These are phyloP conservation scores for Flaveria sonorensis DNA, from an alignment of 129 eudicot genomes.

Conservation along the genomic window DNA sequence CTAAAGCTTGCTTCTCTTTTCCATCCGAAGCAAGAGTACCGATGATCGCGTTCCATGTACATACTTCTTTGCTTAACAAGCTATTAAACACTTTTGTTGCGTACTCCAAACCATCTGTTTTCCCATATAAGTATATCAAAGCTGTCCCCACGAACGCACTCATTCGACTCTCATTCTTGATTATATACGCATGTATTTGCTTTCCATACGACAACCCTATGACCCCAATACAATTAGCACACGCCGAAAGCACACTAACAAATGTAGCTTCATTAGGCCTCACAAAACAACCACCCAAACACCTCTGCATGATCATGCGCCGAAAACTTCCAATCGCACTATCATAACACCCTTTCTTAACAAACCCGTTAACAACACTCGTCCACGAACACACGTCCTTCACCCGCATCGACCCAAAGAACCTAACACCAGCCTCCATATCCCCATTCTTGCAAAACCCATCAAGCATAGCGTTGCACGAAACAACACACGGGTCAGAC, in stretches of 20 bases:
- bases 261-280: slow-evolving; percentile 72
- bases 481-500: slow-evolving; percentile 60
- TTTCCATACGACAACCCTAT: slow-evolving; percentile 53
- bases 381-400: slow-evolving; percentile 80
- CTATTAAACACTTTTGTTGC: slow-evolving; percentile 47
- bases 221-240: slow-evolving; percentile 40
- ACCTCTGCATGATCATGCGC: slow-evolving; percentile 48
- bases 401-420: slow-evolving; percentile 46
- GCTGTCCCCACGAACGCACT: slow-evolving; percentile 59
- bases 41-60: slow-evolving; percentile 77
- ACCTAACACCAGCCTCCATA: slow-evolving; percentile 47
- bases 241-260: slow-evolving; percentile 66
- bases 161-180: slow-evolving; percentile 51
- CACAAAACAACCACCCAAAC: slow-evolving; percentile 29
- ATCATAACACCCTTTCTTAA: slow-evolving; percentile 33
- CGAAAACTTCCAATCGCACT: slow-evolving; percentile 44
- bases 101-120: slow-evolving; percentile 49
- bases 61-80: slow-evolving; percentile 48
- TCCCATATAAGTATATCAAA: slow-evolving; percentile 65
- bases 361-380: slow-evolving; percentile 56
- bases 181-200: slow-evolving; percentile 62
- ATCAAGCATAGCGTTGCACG: slow-evolving; percentile 79
- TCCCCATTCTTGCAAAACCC: slow-evolving; percentile 61
- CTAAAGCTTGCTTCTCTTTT: slow-evolving; percentile 55
- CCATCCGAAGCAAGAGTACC: slow-evolving; percentile 62